phyloP scores from a whole-genome alignment of 805 yeast species.

The Novakomyces olei region DNA sequence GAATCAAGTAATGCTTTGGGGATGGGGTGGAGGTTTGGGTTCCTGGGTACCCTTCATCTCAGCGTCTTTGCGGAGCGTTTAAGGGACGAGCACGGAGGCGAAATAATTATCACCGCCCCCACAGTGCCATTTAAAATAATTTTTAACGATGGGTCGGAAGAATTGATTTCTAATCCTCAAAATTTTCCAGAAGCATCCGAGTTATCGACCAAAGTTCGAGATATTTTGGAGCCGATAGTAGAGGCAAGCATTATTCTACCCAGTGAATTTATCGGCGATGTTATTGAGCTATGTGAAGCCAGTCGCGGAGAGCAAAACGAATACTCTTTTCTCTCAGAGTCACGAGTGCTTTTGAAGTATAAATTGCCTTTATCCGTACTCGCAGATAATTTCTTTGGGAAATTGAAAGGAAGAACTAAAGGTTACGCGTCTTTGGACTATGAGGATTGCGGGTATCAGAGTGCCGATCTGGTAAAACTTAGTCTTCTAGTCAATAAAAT shows the following conservation, averaged over 20 bases:
- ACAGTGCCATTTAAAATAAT: conserved; percentile 77
- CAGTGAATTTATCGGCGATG: conserved; percentile 66
- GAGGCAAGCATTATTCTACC: conserved; percentile 82
- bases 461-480: conserved; percentile 63
- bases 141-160: conserved; percentile 40
- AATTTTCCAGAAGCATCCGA: conserved; percentile 53
- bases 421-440: conserved; percentile 92
- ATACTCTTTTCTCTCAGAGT: conserved; percentile 47
- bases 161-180: conserved; percentile 68
- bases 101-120: conserved; percentile 79
- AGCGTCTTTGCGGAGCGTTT: conserved; percentile 80
- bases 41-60: conserved; percentile 84
- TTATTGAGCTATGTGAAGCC: conserved; percentile 64
- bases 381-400: conserved; percentile 90
- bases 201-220: conserved; percentile 23
- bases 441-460: conserved; percentile 73
- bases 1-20: conserved; percentile 90
- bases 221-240: conserved; percentile 64
- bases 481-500: conserved; percentile 76
- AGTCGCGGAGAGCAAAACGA: conserved; percentile 71
- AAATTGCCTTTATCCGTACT: conserved; percentile 68
- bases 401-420: conserved; percentile 64
- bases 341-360: conserved; percentile 57
- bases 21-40: conserved; percentile 94
- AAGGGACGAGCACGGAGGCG: conserved; percentile 85